phyloP scores from a whole-genome alignment of 805 yeast genomes.

The Candida krabiensis region DNA sequence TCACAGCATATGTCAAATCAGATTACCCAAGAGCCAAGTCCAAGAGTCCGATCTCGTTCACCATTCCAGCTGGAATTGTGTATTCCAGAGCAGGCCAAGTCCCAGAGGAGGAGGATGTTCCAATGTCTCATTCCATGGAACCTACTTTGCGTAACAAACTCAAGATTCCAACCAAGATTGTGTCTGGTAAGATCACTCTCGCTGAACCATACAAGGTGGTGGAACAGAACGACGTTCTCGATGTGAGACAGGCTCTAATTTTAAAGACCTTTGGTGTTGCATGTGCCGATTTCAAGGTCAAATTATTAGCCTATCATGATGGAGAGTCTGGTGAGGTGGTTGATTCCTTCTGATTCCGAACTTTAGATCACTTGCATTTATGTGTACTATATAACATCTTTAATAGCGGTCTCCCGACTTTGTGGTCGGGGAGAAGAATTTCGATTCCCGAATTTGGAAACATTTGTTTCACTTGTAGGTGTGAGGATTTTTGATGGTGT shows the following conservation, averaged over 20 bases:
- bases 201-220: conserved; percentile 80
- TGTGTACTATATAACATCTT: no score
- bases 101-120: conserved; percentile 88
- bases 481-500: no score
- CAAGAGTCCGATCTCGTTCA: conserved; percentile 77
- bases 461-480: no score
- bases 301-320: conserved; percentile 74
- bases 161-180: conserved; percentile 88
- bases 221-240: conserved; percentile 73
- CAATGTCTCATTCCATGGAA: conserved; percentile 95
- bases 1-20: conserved; percentile 68
- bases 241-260: conserved; percentile 87
- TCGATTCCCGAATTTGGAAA: no score
- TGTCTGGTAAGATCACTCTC: conserved; percentile 81
- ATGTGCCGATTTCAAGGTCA: conserved; percentile 84
- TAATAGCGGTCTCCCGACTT: no score
- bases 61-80: conserved; percentile 85
- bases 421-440: no score
- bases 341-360: no score
- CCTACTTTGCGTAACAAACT: conserved; percentile 85
- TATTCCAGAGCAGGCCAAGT: conserved; percentile 96
- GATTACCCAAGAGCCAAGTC: conserved; percentile 93
- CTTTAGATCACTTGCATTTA: no score
- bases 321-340: conserved; percentile 45
- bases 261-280: conserved; percentile 96